Conservation (phyloP, 2,329 filamentous ascomycete genomes). For the Colletotrichum endophyticum region DNA sequence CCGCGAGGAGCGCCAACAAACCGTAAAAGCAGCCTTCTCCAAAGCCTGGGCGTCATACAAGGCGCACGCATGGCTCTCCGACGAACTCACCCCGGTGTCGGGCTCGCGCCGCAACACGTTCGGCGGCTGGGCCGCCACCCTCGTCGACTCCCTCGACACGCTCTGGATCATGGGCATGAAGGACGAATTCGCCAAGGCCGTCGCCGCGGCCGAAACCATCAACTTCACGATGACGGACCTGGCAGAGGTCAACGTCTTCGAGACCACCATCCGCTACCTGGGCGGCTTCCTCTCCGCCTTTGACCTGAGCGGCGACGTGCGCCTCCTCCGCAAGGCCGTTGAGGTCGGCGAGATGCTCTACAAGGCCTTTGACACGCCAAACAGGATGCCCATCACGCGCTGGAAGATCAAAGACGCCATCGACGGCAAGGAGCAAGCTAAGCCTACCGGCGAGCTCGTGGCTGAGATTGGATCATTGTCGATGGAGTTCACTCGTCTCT, state of each 20-base stretch:
- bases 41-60: conserved; percentile 57
- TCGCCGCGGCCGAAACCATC: conserved; percentile 49
- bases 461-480: conserved; percentile 70
- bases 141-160: conserved; percentile 66
- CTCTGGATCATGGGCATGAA: conserved; percentile 66
- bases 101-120: conserved; percentile 52
- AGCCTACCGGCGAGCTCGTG: conserved; percentile 42
- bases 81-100: conserved; percentile 55
- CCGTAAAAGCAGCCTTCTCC: conserved; percentile 46
- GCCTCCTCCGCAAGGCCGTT: conserved; percentile 46
- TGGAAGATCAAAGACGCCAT: conserved; percentile 30
- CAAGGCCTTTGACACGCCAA: conserved; percentile 52
- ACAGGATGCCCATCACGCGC: conserved; percentile 45
- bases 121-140: conserved; percentile 61
- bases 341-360: conserved; percentile 55
- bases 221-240: conserved; percentile 51
- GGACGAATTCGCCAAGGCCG: conserved; percentile 60
- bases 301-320: conserved; percentile 46
- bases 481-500: conserved; percentile 74
- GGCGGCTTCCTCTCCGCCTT: conserved; percentile 50
- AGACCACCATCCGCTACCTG: conserved; percentile 50
- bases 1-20: conserved; percentile 31
- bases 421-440: conserved; percentile 20
- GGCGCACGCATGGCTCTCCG: conserved; percentile 54
- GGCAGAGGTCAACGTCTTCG: conserved; percentile 44